Conservation (phyloP, 371 early-diverging fungal species). For the Lichtheimia corymbifera region DNA sequence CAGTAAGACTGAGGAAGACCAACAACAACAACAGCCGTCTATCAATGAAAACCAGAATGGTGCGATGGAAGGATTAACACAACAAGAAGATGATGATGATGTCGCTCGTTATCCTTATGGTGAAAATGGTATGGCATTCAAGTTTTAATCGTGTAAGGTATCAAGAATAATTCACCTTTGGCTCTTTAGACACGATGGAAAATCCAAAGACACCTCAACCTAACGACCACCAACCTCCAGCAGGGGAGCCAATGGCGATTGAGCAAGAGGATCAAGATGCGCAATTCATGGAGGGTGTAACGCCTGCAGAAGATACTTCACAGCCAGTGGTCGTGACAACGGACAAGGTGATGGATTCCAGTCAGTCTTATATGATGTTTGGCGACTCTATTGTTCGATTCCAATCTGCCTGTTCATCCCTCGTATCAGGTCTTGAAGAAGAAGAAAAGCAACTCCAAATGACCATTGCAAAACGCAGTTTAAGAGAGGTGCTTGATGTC, state of each 20-base stretch:
- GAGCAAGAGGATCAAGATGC: conserved; percentile 7
- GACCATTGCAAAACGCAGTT: conserved; percentile 27
- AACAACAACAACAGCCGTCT: conserved; percentile 1
- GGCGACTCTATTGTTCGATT: conserved; percentile 43
- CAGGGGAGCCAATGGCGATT: background rate
- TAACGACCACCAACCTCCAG: background rate
- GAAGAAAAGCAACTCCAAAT: conserved; percentile 23
- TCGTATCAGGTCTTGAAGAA: conserved; percentile 6
- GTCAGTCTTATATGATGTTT: conserved; percentile 51
- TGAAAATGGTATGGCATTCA: conserved; percentile 19
- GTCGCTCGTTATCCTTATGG: conserved; percentile 38
- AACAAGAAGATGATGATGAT: conserved; percentile 24
- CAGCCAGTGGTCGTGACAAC: conserved; percentile 1
- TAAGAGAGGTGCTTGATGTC: conserved; percentile 40
- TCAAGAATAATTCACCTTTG: background rate
- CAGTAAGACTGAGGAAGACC: background rate
- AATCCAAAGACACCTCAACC: background rate
- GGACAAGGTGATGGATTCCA: conserved; percentile 21
- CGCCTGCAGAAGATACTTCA: background rate
- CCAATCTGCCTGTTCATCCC: conserved; percentile 23
- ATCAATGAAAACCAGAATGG: background rate
- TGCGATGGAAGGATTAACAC: no score
- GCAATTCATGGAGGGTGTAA: background rate
- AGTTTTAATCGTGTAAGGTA: background rate
- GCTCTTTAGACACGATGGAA: background rate